These are phyloP conservation scores for Phialophora verrucosa DNA, from an alignment of 2,329 filamentous ascomycete species.

Conservation along the genomic window DNA sequence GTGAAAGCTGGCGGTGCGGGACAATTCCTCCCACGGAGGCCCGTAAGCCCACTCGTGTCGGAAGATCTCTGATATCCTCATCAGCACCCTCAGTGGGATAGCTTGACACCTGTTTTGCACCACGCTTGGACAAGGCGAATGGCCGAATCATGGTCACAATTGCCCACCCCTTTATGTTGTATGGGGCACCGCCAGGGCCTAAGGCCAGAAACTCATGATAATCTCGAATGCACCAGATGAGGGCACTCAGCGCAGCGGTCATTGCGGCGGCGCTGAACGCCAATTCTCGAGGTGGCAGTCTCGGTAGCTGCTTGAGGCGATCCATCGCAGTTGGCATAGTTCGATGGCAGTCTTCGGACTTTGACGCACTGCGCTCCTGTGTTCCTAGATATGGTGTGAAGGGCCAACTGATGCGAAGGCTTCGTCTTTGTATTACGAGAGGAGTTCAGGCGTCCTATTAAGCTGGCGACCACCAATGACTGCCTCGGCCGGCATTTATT, in stretches of 20 bases:
- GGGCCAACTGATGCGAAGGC: neutral
- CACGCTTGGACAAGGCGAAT: constrained; percentile 18
- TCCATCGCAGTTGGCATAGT: neutral
- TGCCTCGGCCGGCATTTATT: neutral
- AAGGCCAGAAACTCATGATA: constrained; percentile 46
- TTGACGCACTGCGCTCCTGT: neutral
- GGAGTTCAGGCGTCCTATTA: neutral
- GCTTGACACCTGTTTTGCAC: constrained; percentile 5
- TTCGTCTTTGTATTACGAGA: neutral
- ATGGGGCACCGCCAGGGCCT: constrained; percentile 45
- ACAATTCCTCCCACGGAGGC: constrained; percentile 76
- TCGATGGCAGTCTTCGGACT: neutral
- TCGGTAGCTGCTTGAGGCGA: constrained; percentile 2
- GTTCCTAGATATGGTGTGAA: neutral
- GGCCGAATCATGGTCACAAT: constrained; percentile 14
- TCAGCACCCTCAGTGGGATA: constrained; percentile 17
- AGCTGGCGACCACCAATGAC: neutral
- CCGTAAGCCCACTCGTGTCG: constrained; percentile 66
- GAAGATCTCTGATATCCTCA: constrained; percentile 59
- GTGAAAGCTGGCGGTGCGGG: constrained; percentile 77
- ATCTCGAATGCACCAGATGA: constrained; percentile 37
- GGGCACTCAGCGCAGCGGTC: neutral
- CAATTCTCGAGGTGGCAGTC: neutral
- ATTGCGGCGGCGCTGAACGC: neutral
- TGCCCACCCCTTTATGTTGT: constrained; percentile 46